Evolutionary conservation across 1,284 basidiomycete species (phyloP), one percentile per base, ranked within the genome.

Genomic region (Ceratobasidium sp.): DNA sequence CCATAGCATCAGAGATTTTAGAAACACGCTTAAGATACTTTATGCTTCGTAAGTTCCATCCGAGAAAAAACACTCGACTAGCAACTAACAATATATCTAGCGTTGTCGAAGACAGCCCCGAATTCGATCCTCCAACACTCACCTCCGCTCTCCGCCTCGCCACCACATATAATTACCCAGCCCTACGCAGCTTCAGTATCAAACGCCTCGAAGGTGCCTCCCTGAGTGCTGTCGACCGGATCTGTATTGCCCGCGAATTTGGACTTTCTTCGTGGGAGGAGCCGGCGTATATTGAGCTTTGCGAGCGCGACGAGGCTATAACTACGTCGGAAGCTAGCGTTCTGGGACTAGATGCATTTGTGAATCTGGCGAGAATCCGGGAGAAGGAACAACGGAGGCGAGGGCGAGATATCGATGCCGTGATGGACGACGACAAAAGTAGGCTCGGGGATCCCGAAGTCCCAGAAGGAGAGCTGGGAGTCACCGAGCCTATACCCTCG

Each of bases 221-320:
- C 14, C 60, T 69, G 27, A 15, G 29, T 50, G 56, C 74, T 27
- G 45, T 75, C 44, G 41, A 53, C 6, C 74, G 64, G 1, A 75
- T 75, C 48, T 41, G 71, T 29, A 19, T 71, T 36, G 56, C 75
- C 14, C 60, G 51, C 31, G 63, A 47, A 60, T 66, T 45, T 22
- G 6, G 22, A 14, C 44, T 76, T 27, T 24, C 27, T 8, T 45
- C 60, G 50, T 76, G 75, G 75, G 45, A 73, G 15, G 47, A 66
- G n/a, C 71, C 69, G 7, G 75, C 75, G 7, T 76, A 62, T 45
- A 19, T 47, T 41, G 44, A 65, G 19, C 51, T 76, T 1, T 76
- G 69, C 29, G 47, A 27, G 8, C 50, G 64, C 27, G 36, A 60
- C 0, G 71, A 73, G 31, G 44, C 66, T 31, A 54, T 76, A 4